Evolutionary conservation across 768 basidiomycete genomes (phyloP).

Genomic region (Lactifluus volemus): DNA sequence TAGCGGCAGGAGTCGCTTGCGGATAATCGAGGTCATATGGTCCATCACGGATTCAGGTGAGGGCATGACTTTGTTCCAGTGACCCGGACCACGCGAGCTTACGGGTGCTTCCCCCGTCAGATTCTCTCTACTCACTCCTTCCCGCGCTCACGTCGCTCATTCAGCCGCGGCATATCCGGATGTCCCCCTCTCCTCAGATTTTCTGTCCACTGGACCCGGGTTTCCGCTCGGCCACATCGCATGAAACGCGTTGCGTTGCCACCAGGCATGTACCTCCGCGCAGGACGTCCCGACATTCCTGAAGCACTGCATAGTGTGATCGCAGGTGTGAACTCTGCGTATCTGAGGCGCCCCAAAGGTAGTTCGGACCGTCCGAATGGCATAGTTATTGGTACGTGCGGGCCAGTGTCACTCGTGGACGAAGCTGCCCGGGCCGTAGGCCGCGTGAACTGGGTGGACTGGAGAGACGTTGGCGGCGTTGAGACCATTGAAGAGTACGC

Average conservation of each 20-base stretch:
- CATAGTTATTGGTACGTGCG: constrained; percentile 37
- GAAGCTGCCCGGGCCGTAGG: constrained; percentile 30
- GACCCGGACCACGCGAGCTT: constrained; percentile 11
- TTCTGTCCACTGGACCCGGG: constrained; percentile 38
- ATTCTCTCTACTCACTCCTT: constrained; percentile 31
- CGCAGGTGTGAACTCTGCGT: constrained; percentile 20
- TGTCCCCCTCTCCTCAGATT: constrained; percentile 30
- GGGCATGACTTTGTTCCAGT: constrained; percentile 19
- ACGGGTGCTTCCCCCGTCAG: constrained; percentile 20
- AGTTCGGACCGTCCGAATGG: constrained; percentile 21
- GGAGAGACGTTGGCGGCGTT: constrained; percentile 23
- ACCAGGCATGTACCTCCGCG: constrained; percentile 25
- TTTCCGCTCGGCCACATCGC: constrained; percentile 20
- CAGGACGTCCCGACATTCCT: constrained; percentile 23
- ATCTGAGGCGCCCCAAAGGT: constrained; percentile 12
- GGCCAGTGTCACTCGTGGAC: constrained; percentile 33
- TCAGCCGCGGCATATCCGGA: constrained; percentile 24
- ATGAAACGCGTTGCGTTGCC: constrained; percentile 22
- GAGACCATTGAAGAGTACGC: constrained; percentile 20
- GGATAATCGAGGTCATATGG: constrained; percentile 50
- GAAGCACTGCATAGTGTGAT: constrained; percentile 22
- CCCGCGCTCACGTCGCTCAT: constrained; percentile 32
- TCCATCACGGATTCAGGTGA: constrained; percentile 36
- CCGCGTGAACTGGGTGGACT: constrained; percentile 23
- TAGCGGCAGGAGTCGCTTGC: constrained; percentile 30